phyloP scores from a whole-genome alignment of 2,329 filamentous ascomycete species.

The Arthrobotrys entomopaga region DNA sequence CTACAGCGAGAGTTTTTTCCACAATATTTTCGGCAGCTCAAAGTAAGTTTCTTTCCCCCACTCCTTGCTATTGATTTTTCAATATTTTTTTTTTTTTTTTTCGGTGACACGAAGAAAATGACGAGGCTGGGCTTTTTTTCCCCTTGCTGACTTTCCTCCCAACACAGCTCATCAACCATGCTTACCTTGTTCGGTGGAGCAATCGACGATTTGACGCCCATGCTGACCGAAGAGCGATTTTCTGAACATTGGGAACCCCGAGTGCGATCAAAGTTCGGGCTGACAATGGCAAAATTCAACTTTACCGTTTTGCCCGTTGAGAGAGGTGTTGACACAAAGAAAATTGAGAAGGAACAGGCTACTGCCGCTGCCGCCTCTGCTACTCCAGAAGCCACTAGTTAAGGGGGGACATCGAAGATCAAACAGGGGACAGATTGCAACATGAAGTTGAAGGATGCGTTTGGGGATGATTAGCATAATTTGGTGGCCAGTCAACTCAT shows the following conservation, averaged over 20 bases:
- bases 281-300: conserved; percentile 64
- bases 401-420: too few species aligned
- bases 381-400: conserved; percentile 4
- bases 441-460: too few species aligned
- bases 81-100: conserved; percentile 18
- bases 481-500: too few species aligned
- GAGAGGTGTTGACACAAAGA: conserved; percentile 60
- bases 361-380: conserved; percentile 25
- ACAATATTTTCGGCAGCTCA: conserved; percentile 63
- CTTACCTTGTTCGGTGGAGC: conserved; percentile 63
- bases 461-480: too few species aligned
- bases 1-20: conserved; percentile 61
- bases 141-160: neutral
- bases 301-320: conserved; percentile 62
- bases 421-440: too few species aligned
- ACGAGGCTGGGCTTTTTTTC: neutral
- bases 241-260: conserved; percentile 63
- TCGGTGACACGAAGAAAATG: too few species aligned
- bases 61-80: neutral
- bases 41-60: conserved; percentile 59
- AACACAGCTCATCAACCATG: conserved; percentile 63
- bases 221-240: conserved; percentile 63
- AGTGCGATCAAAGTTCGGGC: conserved; percentile 61
- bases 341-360: conserved; percentile 52
- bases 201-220: conserved; percentile 62